These are phyloP conservation scores for Ligustrum vulgare DNA, from an alignment of 257 asterid genomes.

Conservation along the genomic window DNA sequence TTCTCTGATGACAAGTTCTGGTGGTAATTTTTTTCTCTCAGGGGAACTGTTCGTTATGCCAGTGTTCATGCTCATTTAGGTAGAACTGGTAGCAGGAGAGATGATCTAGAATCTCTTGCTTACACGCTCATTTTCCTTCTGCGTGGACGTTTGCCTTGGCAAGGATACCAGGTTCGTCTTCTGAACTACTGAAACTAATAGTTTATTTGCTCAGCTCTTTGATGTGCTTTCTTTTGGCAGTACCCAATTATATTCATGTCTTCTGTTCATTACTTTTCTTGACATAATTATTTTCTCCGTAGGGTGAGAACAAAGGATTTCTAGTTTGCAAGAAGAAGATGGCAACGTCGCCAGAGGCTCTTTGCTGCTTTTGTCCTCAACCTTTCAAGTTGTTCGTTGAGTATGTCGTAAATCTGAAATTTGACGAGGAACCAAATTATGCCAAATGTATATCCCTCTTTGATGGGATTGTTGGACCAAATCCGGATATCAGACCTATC, in stretches of 20 bases:
- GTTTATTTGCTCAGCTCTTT: neutral
- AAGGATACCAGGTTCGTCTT: conserved; percentile 76
- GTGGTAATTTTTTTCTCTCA: conserved; percentile 35
- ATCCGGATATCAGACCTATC: conserved; percentile 73
- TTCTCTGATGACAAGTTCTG: neutral
- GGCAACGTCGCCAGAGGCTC: conserved; percentile 73
- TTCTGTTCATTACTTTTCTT: neutral
- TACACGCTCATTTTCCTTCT: conserved; percentile 79
- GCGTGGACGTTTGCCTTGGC: conserved; percentile 92
- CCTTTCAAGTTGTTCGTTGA: conserved; percentile 67
- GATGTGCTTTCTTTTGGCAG: neutral
- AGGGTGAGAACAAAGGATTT: conserved; percentile 93
- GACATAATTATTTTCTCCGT: conserved; percentile 18
- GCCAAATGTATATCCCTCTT: conserved; percentile 73
- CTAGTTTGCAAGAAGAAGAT: conserved; percentile 87
- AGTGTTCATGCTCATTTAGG: conserved; percentile 90
- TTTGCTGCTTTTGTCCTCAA: conserved; percentile 71
- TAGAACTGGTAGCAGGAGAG: conserved; percentile 79
- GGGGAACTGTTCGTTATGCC: conserved; percentile 94
- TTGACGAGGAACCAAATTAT: conserved; percentile 85
- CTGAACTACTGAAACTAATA: conserved; percentile 8
- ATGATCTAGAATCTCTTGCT: conserved; percentile 90
- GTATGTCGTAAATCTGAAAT: conserved; percentile 71
- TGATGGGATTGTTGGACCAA: conserved; percentile 72
- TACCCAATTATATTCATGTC: neutral